phyloP scores from a whole-genome alignment of 805 yeast genomes.

The Candida caryicola region DNA sequence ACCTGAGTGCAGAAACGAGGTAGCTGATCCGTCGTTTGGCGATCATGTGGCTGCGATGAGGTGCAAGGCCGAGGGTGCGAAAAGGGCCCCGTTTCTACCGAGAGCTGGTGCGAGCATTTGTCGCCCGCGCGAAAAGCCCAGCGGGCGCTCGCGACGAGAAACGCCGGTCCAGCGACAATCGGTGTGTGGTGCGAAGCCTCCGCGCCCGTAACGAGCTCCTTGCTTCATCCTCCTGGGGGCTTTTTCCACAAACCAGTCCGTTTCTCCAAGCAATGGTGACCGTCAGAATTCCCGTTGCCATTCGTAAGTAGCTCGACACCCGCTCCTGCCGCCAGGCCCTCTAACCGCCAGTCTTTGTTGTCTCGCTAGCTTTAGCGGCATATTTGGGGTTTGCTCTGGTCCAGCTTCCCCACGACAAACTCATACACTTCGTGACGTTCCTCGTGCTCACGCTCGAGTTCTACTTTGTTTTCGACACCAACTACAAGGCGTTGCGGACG shows the following conservation, averaged over 20 bases:
- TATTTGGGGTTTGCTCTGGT: slow-evolving; percentile 53
- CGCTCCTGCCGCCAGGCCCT: slow-evolving; percentile 1
- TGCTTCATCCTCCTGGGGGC: too few relatives aligned
- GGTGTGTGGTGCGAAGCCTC: too few relatives aligned
- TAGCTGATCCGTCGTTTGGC: neutral
- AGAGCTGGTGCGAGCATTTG: too few relatives aligned
- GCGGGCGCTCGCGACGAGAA: too few relatives aligned
- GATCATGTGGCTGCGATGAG: neutral
- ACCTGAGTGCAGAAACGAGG: neutral
- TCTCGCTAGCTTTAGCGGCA: slow-evolving; percentile 28
- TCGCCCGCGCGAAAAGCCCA: too few relatives aligned
- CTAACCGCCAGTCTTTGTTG: slow-evolving; percentile 23
- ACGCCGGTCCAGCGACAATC: too few relatives aligned
- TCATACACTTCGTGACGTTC: slow-evolving; percentile 48
- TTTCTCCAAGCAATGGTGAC: slow-evolving; percentile 2
- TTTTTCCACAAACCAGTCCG: too few relatives aligned
- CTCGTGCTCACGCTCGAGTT: slow-evolving; percentile 47
- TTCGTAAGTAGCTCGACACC: slow-evolving; percentile 6
- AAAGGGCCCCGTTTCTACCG: too few relatives aligned
- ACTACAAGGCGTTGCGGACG: neutral
- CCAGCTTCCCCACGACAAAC: slow-evolving; percentile 48
- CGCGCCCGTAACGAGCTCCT: too few relatives aligned
- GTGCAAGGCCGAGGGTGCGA: too few relatives aligned
- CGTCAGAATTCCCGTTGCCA: slow-evolving; percentile 7
- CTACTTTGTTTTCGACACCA: slow-evolving; percentile 43